phyloP scores from a whole-genome alignment of 495 filamentous ascomycete genomes.

The Aspergillus saccharolyticus region DNA sequence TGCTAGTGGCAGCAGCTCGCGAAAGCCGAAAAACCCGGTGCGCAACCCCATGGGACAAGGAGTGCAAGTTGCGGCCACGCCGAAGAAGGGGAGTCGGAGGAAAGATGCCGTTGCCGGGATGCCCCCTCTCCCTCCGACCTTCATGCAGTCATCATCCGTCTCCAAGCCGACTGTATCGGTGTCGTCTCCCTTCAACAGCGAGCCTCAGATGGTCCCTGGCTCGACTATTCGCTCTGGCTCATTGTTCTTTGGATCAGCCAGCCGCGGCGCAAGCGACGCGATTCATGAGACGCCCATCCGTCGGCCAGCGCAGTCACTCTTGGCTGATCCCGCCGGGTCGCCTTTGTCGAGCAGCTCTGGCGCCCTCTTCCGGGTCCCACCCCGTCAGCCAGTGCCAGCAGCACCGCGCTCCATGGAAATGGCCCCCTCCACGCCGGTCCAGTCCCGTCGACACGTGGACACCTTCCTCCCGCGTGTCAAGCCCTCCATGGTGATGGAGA shows the following conservation, averaged over 20 bases:
- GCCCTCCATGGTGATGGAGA: slow-evolving; percentile 34
- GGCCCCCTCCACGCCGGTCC: slow-evolving; percentile 31
- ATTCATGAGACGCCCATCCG: slow-evolving; percentile 54
- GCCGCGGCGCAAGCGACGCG: slow-evolving; percentile 19
- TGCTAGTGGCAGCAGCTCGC: slow-evolving; percentile 30
- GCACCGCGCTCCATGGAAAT: slow-evolving; percentile 25
- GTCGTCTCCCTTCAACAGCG: slow-evolving; percentile 16
- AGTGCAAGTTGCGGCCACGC: slow-evolving; percentile 75
- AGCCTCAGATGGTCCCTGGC: slow-evolving; percentile 18
- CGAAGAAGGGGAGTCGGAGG: slow-evolving; percentile 46
- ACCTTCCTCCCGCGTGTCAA: slow-evolving; percentile 5
- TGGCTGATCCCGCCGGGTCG: slow-evolving; percentile 13
- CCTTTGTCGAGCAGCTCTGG: slow-evolving; percentile 14
- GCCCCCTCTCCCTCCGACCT: slow-evolving; percentile 28
- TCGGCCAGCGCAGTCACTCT: slow-evolving; percentile 33
- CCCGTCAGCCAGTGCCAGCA: slow-evolving; percentile 19
- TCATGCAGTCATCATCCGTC: slow-evolving; percentile 18
- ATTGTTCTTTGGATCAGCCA: slow-evolving; percentile 11
- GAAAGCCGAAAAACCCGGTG: slow-evolving; percentile 61
- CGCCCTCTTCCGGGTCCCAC: slow-evolving; percentile 33
- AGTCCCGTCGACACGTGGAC: slow-evolving; percentile 22
- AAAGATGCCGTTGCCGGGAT: slow-evolving; percentile 31
- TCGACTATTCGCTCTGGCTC: slow-evolving; percentile 17
- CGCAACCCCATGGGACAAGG: slow-evolving; percentile 53
- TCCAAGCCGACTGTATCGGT: slow-evolving; percentile 3